phyloP scores from a whole-genome alignment of 331 rosid species.

The Acacia pycnantha region DNA sequence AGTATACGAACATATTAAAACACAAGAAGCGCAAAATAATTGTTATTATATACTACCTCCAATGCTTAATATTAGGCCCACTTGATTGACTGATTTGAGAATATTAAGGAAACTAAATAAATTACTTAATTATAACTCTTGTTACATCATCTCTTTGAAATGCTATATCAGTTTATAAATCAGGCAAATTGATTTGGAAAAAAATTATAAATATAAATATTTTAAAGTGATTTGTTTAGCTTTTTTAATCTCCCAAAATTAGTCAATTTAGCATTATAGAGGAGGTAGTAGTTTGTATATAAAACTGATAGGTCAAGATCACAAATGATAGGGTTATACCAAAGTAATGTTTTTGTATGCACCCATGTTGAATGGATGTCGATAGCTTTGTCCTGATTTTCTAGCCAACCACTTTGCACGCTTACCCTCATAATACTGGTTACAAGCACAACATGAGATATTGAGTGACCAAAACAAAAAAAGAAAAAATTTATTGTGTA shows the following conservation, averaged over 20 bases:
- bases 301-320: not conserved
- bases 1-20: not conserved
- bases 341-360: not conserved
- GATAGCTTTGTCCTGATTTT: not conserved
- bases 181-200: too few relatives aligned
- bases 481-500: not conserved
- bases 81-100: too few relatives aligned
- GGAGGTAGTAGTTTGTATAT: not conserved
- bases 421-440: not conserved
- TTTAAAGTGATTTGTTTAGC: too few relatives aligned
- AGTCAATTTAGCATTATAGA: too few relatives aligned
- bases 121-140: too few relatives aligned
- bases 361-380: not conserved
- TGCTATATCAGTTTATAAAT: too few relatives aligned
- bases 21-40: not conserved
- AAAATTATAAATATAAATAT: too few relatives aligned
- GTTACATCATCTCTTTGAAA: too few relatives aligned
- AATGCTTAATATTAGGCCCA: too few relatives aligned
- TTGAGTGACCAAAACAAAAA: not conserved
- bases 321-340: not conserved
- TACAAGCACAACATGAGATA: not conserved
- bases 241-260: too few relatives aligned
- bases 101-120: too few relatives aligned
- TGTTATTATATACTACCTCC: not conserved
- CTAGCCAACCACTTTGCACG: not conserved